Conservation (phyloP, 2,329 filamentous ascomycete species). For the Rhynchosporium agropyri region DNA sequence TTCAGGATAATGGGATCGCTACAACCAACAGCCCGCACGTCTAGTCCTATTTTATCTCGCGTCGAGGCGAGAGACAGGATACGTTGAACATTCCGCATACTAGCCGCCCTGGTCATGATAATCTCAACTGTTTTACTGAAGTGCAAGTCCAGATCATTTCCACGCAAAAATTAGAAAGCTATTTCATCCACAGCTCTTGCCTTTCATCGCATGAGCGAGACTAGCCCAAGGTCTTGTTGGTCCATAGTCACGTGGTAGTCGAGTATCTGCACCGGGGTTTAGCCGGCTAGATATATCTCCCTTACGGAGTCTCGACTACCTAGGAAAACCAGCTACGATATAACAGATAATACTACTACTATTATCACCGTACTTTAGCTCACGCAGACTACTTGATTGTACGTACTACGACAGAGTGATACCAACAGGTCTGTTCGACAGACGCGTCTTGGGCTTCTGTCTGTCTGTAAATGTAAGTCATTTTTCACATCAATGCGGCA, state of each 20-base stretch:
- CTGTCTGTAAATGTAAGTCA: not conserved
- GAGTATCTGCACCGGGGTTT: no score
- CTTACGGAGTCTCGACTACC: no score
- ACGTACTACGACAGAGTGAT: no score
- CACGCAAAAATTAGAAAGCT: not conserved
- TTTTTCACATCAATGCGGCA: not conserved
- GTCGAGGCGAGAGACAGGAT: not conserved
- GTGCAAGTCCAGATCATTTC: not conserved
- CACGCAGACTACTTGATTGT: no score
- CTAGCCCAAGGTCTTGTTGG: not conserved
- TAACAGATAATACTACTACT: no score
- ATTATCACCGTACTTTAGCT: no score
- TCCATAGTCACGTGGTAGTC: no score
- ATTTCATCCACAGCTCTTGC: not conserved
- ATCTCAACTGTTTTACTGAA: not conserved
- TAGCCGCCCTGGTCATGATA: not conserved
- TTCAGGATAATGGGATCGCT: not conserved
- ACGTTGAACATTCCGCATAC: not conserved
- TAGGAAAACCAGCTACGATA: no score
- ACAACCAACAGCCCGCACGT: not conserved
- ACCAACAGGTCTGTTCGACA: not conserved
- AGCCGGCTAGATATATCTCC: no score
- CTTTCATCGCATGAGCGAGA: not conserved
- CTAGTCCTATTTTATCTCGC: not conserved
- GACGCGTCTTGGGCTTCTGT: not conserved